Conservation (phyloP, 164 flowering plant species). For the Vitis labrusca region DNA sequence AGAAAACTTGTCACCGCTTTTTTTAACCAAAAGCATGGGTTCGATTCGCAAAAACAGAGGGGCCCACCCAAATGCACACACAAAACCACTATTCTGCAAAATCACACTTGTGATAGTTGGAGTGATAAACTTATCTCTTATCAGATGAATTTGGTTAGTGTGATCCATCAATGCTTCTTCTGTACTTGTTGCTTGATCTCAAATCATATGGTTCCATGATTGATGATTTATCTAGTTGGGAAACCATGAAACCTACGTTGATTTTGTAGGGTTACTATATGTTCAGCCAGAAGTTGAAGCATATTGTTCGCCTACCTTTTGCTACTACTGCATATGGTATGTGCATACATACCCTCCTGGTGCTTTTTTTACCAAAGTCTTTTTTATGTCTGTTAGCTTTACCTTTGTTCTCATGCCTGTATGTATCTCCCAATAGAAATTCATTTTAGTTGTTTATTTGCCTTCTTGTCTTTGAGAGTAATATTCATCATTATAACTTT, state of each 20-base stretch:
- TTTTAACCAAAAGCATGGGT: background rate
- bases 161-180: background rate
- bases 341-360: background rate
- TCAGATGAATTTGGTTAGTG: background rate
- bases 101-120: background rate
- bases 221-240: background rate
- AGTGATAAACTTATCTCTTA: background rate
- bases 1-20: background rate
- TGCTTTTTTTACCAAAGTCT: background rate
- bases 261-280: conserved; percentile 88
- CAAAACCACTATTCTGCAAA: background rate
- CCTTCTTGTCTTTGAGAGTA: background rate
- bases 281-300: conserved; percentile 97
- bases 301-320: conserved; percentile 87
- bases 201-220: background rate
- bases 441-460: background rate
- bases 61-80: no score
- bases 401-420: background rate
- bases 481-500: background rate
- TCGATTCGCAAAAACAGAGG: background rate
- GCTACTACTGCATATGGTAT: conserved; percentile 83
- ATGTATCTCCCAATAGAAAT: background rate
- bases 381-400: background rate
- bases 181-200: background rate
- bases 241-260: background rate